Base-by-base conservation (phyloP, 2,329 filamentous ascomycete species). In the Pseudogymnoascus sp. region DNA sequence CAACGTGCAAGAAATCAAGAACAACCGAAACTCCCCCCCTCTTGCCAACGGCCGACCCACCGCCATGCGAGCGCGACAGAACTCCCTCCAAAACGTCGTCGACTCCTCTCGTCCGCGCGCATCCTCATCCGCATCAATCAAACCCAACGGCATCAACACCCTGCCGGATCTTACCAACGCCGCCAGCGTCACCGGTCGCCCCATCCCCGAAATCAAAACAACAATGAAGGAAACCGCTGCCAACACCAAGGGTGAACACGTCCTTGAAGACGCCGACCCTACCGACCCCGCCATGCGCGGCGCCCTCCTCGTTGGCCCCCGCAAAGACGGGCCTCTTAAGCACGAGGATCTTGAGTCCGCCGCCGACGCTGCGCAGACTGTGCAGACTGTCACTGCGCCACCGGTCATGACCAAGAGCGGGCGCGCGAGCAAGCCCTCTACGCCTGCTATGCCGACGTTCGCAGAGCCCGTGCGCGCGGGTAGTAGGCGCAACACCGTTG, bases 1-100 rank as follows among this genome's bases (percentile, higher is more conserved):
- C 60, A 83, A 85, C 60, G 84, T 91, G 65, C 82, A 85, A 25
- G 90, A 92, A 69, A 79, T 77, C 1, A 81, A 81, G 68, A 80
- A 77, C 68, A 76, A 74, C 62, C 79, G 74, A 69, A 80, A 78
- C 67, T 79, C 72, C 63, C 90, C 88, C 43, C 88, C 89, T 7
- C 87, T 87, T 6, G 75, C 77, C 61, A 77, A 77, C 31, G 78
- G 85, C 65, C 84, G 88, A 48, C 87, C 90, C 11, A 81, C 84
- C 61, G 87, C 88, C 4, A 86, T 89, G 5, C 85, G 91, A 69
- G 85, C 86, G 39, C 86, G 92, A 71, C 90, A 92, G 73, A 93
- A 89, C 71, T 90, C 90, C 14, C 83, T 85, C 63, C 83, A 85
- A 65, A 82, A 83, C n/a, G 78, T 76, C 62, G 78, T 78, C 36